phyloP scores from a whole-genome alignment of 306 rosid genomes.

The Cyclanthera cordifolia region DNA sequence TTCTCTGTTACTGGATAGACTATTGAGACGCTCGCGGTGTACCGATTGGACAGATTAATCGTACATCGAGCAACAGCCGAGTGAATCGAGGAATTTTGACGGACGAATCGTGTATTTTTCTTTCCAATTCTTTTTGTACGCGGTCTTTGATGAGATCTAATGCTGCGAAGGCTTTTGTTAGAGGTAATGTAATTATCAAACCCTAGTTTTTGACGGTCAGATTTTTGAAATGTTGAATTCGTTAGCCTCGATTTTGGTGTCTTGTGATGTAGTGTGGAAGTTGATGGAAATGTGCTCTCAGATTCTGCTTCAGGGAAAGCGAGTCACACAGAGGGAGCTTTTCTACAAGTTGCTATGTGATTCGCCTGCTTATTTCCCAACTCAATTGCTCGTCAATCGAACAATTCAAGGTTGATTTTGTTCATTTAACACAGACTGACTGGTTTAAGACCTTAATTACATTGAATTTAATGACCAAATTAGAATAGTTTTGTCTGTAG shows the following conservation, averaged over 20 bases:
- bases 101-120: conserved; percentile 50
- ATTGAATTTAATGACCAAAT: neutral
- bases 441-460: neutral
- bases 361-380: conserved; percentile 56
- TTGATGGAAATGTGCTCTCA: conserved; percentile 72
- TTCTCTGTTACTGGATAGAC: neutral
- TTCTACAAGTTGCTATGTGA: conserved; percentile 70
- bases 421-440: neutral
- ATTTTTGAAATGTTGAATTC: neutral
- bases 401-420: conserved; percentile 67
- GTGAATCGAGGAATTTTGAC: conserved; percentile 50
- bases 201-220: neutral
- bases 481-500: conserved; percentile 19
- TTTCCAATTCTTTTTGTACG: conserved; percentile 41
- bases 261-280: conserved; percentile 59
- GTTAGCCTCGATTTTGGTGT: neutral
- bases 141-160: conserved; percentile 70
- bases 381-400: conserved; percentile 66
- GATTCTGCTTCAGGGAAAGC: conserved; percentile 60
- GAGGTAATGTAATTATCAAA: conserved; percentile 29
- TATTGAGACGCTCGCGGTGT: neutral
- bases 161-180: conserved; percentile 60
- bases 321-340: conserved; percentile 85
- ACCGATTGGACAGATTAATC: conserved; percentile 36
- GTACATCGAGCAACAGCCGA: conserved; percentile 48